These are phyloP conservation scores for Coelastrella sp. DNA, from an alignment of 139 green algal genomes.

Conservation along the genomic window DNA sequence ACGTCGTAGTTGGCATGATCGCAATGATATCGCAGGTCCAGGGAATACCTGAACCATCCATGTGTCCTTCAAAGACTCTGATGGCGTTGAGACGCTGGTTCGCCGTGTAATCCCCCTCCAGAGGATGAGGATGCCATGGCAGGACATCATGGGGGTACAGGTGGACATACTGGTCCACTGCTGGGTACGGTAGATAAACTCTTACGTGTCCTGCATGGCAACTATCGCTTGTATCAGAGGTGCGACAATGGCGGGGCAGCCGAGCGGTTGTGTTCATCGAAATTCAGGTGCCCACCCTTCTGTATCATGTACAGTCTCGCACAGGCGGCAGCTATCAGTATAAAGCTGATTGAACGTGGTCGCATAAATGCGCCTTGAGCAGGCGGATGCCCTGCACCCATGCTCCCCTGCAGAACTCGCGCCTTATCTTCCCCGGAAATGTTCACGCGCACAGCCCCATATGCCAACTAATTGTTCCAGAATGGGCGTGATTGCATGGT, in stretches of 20 bases:
- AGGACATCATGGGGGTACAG: conserved; percentile 33
- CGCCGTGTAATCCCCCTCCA: conserved; percentile 19
- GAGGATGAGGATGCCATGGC: conserved; percentile 18
- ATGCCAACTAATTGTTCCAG: too few species aligned
- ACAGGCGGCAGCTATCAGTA: neutral
- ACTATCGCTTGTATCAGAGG: too few species aligned
- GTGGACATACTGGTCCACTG: conserved; percentile 1
- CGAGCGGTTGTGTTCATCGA: neutral
- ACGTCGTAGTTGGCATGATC: too few species aligned
- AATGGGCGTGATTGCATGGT: too few species aligned
- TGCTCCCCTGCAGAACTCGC: neutral
- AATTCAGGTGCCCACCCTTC: neutral
- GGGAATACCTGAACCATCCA: conserved; percentile 36
- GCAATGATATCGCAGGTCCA: too few species aligned
- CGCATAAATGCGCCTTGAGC: too few species aligned
- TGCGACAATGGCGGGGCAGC: too few species aligned
- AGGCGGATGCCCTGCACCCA: too few species aligned
- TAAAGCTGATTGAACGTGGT: too few species aligned
- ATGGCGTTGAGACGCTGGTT: conserved; percentile 14
- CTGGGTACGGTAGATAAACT: neutral
- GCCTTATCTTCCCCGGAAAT: neutral
- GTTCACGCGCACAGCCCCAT: neutral
- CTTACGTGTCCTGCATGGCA: neutral
- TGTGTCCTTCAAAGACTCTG: conserved; percentile 39
- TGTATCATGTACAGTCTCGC: neutral